Percentiles rank a stretch among this genome's conserved stretches.
phyloP scores from a whole-genome alignment of 495 filamentous ascomycete species.

The Bacidia gigantensis region DNA sequence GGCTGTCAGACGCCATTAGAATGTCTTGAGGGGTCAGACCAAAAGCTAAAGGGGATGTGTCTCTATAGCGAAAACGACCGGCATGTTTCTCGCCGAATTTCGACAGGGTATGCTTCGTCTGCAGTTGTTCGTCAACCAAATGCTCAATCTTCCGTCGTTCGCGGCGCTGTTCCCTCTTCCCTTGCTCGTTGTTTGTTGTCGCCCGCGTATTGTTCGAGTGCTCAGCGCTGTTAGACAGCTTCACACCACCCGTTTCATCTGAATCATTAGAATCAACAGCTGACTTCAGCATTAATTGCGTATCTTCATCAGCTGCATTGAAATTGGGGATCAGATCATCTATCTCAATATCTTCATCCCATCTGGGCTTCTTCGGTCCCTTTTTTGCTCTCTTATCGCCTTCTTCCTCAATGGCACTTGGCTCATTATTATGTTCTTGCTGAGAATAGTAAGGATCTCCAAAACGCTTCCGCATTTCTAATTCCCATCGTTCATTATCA shows the following conservation, averaged over 20 bases:
- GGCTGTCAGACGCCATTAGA: slow-evolving; percentile 72
- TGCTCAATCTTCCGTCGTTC: slow-evolving; percentile 74
- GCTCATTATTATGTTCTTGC: slow-evolving; percentile 20
- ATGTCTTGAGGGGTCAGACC: slow-evolving; percentile 84
- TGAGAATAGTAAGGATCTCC: slow-evolving; percentile 73
- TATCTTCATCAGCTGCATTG: slow-evolving; percentile 43
- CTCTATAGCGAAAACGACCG: slow-evolving; percentile 71
- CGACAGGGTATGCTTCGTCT: slow-evolving; percentile 50
- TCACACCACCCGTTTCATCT: neutral
- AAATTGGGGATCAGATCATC: slow-evolving; percentile 83
- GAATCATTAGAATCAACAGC: slow-evolving; percentile 35
- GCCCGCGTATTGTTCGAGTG: slow-evolving; percentile 29
- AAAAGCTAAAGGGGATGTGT: slow-evolving; percentile 80
- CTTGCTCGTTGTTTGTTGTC: slow-evolving; percentile 34
- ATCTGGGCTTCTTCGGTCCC: slow-evolving; percentile 77
- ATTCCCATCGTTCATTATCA: slow-evolving; percentile 76
- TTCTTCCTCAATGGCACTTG: slow-evolving; percentile 33
- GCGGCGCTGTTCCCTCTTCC: slow-evolving; percentile 59
- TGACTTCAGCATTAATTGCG: slow-evolving; percentile 40
- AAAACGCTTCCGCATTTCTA: slow-evolving; percentile 75
- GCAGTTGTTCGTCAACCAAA: slow-evolving; percentile 70
- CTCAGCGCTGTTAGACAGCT: slow-evolving; percentile 8
- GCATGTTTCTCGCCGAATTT: slow-evolving; percentile 40
- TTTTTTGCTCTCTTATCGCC: slow-evolving; percentile 38
- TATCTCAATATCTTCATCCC: slow-evolving; percentile 96